phyloP scores from a whole-genome alignment of 148 eudicot genomes.

The Amaranthus hypochondriacus region DNA sequence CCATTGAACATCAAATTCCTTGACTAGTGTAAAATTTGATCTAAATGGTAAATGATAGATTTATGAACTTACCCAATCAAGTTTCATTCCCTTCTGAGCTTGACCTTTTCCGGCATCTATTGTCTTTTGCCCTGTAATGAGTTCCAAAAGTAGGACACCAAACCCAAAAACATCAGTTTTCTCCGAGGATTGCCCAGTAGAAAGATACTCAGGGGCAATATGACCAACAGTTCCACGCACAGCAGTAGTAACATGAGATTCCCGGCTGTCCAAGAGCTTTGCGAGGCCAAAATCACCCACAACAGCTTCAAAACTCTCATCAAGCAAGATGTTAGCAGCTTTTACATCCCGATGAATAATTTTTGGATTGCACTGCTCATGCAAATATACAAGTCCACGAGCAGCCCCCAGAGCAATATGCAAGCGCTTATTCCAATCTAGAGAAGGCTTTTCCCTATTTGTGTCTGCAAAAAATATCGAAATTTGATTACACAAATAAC shows the following conservation, averaged over 20 bases:
- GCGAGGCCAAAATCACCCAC: conserved; percentile 99
- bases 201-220: conserved; percentile 94
- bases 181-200: conserved; percentile 92
- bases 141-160: conserved; percentile 86
- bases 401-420: conserved; percentile 78
- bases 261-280: conserved; percentile 77
- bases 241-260: conserved; percentile 93
- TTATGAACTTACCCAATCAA: conserved; percentile 59
- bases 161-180: conserved; percentile 94
- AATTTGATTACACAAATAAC: not conserved
- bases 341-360: conserved; percentile 95
- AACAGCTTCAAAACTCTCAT: conserved; percentile 80
- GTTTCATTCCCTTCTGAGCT: conserved; percentile 78
- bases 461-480: conserved; percentile 40
- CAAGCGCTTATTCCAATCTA: conserved; percentile 90
- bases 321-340: conserved; percentile 90
- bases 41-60: not conserved
- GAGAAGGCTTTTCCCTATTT: conserved; percentile 49
- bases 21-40: not conserved
- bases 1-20: no score
- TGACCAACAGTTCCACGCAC: conserved; percentile 95
- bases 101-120: conserved; percentile 69
- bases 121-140: conserved; percentile 79
- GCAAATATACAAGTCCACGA: conserved; percentile 78
- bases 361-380: conserved; percentile 90